Base-by-base conservation (phyloP, 495 filamentous ascomycete species). In the Collariella sp. region DNA sequence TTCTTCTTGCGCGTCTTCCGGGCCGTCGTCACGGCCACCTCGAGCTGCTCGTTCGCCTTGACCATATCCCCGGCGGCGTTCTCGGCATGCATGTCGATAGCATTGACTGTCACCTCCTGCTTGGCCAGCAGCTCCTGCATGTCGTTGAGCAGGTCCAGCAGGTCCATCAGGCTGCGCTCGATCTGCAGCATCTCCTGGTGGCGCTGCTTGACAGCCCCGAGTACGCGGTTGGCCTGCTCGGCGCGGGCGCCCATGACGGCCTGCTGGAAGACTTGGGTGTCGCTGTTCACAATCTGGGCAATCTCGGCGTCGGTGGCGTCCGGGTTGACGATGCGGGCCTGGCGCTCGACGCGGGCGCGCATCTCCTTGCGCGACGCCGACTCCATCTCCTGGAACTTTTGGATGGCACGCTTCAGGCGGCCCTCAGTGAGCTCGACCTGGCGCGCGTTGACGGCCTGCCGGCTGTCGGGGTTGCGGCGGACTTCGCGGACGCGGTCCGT, bases 181-280 rank as follows among this genome's bases (percentile, higher is more conserved):
- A 98, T 95, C 73, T 91, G 87, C 65, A 89, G 83, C 66, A 98
- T 88, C 15, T 87, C 90, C 42, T 84, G 82, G 70, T 96, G 91
- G 57, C 93, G 86, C 60, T 85, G 81, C 67, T 87, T 72, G 46
- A 94, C 89, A 38, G 85, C 86, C 52, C 80, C 78, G 51, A 90
- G 76, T 46, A 85, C 86, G 41, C 83, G 79, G 60, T 86, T 84
- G 18, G 89, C 86, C 72, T 94, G 84, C 40, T 87, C 85, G 40
- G 83, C 79, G 48, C 93, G 86, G 65, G 85, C 83, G 61, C 86
- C 71, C 74, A 80, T 79, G 72, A 85, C 83, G 68, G 84, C 86
- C 74, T 91, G 93, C 67, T 81, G 83, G 71, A 89, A 93, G 58
- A 93, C 83, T 60, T 83, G 83, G 49, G 83, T 78, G 45, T 82